Conservation (phyloP, 768 basidiomycete genomes). For the Naganishia vaughanmartiniae region DNA sequence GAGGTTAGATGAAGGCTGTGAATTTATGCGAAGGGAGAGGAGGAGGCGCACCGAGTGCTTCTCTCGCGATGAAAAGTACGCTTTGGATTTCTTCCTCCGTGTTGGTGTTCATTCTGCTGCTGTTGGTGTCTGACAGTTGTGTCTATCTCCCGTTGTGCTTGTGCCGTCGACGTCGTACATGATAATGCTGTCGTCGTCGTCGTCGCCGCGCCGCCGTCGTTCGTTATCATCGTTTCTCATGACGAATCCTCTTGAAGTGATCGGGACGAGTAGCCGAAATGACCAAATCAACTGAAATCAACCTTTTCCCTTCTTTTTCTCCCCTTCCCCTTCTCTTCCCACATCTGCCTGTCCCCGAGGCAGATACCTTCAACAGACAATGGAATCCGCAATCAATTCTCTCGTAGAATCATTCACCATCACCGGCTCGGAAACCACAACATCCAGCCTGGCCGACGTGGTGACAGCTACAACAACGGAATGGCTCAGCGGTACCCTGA, state of each 20-base stretch:
- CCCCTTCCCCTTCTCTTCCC: neutral
- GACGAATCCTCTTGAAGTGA: neutral
- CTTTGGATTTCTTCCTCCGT: constrained; percentile 9
- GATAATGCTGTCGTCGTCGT: too few relatives aligned
- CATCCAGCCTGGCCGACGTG: neutral
- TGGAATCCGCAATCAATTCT: neutral
- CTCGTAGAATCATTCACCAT: constrained; percentile 1
- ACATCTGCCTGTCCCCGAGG: neutral
- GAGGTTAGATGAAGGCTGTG: too few relatives aligned
- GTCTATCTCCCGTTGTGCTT: neutral
- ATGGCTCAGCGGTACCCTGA: neutral
- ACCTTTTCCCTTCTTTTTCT: neutral
- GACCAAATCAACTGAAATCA: too few relatives aligned
- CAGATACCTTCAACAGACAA: neutral
- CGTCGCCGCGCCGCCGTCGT: neutral
- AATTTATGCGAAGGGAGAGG: neutral
- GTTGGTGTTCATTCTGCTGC: neutral
- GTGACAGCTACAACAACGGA: neutral
- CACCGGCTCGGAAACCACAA: neutral
- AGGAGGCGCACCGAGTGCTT: constrained; percentile 13
- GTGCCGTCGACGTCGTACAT: too few relatives aligned
- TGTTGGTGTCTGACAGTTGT: neutral
- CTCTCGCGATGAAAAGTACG: constrained; percentile 16
- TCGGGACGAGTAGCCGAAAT: neutral
- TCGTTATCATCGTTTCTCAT: neutral